A percentile compares a stretch with the other conserved stretches of the same genome.
phyloP scores from a whole-genome alignment of 768 basidiomycete genomes.

The Amanita jacksonii region DNA sequence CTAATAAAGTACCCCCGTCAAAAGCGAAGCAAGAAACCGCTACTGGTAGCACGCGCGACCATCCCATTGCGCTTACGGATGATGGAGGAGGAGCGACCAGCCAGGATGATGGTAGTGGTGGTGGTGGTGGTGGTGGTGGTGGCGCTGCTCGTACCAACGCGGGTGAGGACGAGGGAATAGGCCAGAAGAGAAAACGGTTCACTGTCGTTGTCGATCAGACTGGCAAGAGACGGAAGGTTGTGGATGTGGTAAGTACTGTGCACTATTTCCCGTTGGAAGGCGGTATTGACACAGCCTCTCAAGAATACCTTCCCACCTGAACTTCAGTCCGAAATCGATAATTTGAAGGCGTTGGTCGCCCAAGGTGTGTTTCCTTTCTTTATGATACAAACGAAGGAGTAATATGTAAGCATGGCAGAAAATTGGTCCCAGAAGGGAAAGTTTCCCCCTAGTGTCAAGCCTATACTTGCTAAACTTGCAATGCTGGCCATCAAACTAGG shows the following conservation, averaged over 20 bases:
- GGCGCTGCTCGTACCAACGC: conserved; percentile 9
- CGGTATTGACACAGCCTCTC: neutral
- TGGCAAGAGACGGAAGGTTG: conserved; percentile 64
- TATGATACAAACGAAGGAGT: neutral
- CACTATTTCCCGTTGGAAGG: neutral
- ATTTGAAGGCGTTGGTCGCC: conserved; percentile 49
- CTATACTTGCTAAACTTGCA: conserved; percentile 59
- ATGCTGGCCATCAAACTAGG: conserved; percentile 72
- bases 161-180: conserved; percentile 23
- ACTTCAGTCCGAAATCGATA: conserved; percentile 50
- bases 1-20: conserved; percentile 3
- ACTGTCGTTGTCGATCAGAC: conserved; percentile 36
- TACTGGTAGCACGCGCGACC: conserved; percentile 43
- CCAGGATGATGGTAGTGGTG: conserved; percentile 27
- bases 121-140: conserved; percentile 18
- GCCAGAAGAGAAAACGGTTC: conserved; percentile 47
- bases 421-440: conserved; percentile 77
- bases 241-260: conserved; percentile 44
- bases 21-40: conserved; percentile 10
- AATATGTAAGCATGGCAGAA: conserved; percentile 34
- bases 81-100: neutral
- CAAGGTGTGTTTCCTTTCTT: conserved; percentile 33
- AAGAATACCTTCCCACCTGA: conserved; percentile 66
- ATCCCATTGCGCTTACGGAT: conserved; percentile 35
- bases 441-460: conserved; percentile 79